Percentiles rank a stretch among this genome's conserved stretches.
These are phyloP conservation scores for Pythium insidiosum DNA, from an alignment of 352 stramenopile species.

Conservation along the genomic window DNA sequence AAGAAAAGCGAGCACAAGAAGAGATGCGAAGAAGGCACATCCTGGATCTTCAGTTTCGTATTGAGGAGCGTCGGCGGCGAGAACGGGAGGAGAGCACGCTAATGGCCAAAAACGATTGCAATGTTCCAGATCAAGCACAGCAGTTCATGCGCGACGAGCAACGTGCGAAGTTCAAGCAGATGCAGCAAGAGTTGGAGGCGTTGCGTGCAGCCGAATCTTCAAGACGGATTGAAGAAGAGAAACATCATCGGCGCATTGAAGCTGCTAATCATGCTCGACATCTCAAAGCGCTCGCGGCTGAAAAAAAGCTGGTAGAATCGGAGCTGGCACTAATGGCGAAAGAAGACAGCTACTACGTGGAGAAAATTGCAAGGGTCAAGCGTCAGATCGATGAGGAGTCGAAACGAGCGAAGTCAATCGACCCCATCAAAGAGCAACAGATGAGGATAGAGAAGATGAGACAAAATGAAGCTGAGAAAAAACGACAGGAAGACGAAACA, in stretches of 20 bases:
- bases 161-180: conserved; percentile 11
- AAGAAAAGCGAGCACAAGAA: conserved; percentile 21
- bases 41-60: conserved; percentile 35
- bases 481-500: conserved; percentile 18
- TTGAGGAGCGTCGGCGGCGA: conserved; percentile 26
- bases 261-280: conserved; percentile 25
- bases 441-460: conserved; percentile 39
- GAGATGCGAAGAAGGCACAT: conserved; percentile 29
- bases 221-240: conserved; percentile 19
- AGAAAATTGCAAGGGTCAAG: conserved; percentile 32
- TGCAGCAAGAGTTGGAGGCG: conserved; percentile 20
- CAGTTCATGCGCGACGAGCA: too few relatives aligned
- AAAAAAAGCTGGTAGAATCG: conserved; percentile 17
- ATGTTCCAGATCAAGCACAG: conserved; percentile 20
- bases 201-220: too few relatives aligned
- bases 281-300: conserved; percentile 13
- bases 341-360: conserved; percentile 51
- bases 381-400: conserved; percentile 11
- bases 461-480: conserved; percentile 26
- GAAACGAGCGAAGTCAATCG: conserved; percentile 8
- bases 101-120: conserved; percentile 38
- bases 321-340: conserved; percentile 34
- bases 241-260: conserved; percentile 1
- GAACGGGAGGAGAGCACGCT: conserved; percentile 23
- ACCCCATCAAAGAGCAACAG: conserved; percentile 35